These are phyloP conservation scores for Cichorium intybus DNA, from an alignment of 140 eudicot genomes.

Conservation along the genomic window DNA sequence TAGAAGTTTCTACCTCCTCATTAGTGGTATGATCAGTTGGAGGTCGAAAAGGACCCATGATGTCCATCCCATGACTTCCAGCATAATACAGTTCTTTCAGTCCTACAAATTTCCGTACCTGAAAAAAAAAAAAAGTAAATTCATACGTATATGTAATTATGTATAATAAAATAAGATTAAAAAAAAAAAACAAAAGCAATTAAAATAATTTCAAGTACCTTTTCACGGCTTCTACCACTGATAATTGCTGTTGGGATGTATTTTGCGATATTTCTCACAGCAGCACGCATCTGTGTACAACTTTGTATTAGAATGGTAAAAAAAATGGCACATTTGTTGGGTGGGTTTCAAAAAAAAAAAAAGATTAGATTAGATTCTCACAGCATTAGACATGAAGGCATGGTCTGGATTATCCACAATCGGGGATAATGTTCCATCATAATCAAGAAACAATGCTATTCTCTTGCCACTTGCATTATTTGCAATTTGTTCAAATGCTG, in stretches of 20 bases:
- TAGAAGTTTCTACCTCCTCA: conserved; percentile 46
- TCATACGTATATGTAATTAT: background rate
- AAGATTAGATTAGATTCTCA: conserved; percentile 31
- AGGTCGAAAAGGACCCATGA: conserved; percentile 70
- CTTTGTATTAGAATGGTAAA: conserved; percentile 5
- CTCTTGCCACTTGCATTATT: conserved; percentile 71
- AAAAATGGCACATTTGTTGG: background rate
- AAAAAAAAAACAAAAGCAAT: background rate
- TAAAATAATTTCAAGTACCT: conserved; percentile 40
- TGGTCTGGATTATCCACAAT: conserved; percentile 92
- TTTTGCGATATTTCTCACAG: conserved; percentile 78
- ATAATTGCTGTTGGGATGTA: conserved; percentile 87
- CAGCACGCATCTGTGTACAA: conserved; percentile 74
- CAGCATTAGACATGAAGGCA: conserved; percentile 84
- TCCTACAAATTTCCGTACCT: conserved; percentile 83
- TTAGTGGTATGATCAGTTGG: conserved; percentile 35
- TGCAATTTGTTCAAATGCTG: conserved; percentile 75
- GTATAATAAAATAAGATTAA: background rate
- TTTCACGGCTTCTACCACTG: conserved; percentile 95
- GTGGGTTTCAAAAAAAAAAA: background rate
- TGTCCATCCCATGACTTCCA: conserved; percentile 99
- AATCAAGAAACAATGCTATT: conserved; percentile 84
- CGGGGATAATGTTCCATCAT: conserved; percentile 93
- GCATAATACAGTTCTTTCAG: conserved; percentile 88
- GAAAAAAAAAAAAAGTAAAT: conserved; percentile 16